Evolutionary conservation across 306 rosid genomes (phyloP), one percentile per base, ranked within the genome.

Genomic region (Medicago arabica): DNA sequence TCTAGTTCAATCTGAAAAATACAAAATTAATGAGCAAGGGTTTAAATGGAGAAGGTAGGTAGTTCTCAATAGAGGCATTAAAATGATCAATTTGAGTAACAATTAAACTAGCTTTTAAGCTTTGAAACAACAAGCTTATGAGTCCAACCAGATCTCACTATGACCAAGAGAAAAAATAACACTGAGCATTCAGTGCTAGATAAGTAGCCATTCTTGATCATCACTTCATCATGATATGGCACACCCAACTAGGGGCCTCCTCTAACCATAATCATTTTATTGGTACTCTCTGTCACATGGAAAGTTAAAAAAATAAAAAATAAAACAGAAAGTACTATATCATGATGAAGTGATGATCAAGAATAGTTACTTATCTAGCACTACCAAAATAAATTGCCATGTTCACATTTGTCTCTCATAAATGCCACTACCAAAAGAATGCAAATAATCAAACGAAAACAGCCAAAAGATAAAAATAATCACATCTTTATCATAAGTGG

Each of bases 1-100:
- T 90, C 97, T 71, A 87, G 63, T 28, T 94, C 97, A 46, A 39
- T 62, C 98, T 95, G 90, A 82, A 55, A 84, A 58, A 21, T 65
- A 40, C 71, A 70, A 86, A 85, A 78, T 57, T 55, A 59, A 75
- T 63, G 80, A 87, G 81, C 74, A 9, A 14, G 34, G 36, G 40
- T 57, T 75, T 71, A 69, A 18, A 72, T 41, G 51, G 21, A 9
- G 64, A 58, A 57, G 50, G 41, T 44, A 44, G 63, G 15, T 50
- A 54, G 40, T 53, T 7, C 59, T 43, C 54, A 54, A 36, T 43
- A 66, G 46, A 34, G 65, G 73, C 53, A 41, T 44, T 53, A 4
- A 63, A 76, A 61, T 51, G 19, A 75, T 14, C 25, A 14, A 51
- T 50, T 54, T 75, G 43, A 40, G 67, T 10, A 75, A 60, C 63